A percentile compares a stretch with the other conserved stretches of the same genome.
phyloP scores from a whole-genome alignment of 2,329 filamentous ascomycete species.

The Pseudovirgaria hyperparasitica region DNA sequence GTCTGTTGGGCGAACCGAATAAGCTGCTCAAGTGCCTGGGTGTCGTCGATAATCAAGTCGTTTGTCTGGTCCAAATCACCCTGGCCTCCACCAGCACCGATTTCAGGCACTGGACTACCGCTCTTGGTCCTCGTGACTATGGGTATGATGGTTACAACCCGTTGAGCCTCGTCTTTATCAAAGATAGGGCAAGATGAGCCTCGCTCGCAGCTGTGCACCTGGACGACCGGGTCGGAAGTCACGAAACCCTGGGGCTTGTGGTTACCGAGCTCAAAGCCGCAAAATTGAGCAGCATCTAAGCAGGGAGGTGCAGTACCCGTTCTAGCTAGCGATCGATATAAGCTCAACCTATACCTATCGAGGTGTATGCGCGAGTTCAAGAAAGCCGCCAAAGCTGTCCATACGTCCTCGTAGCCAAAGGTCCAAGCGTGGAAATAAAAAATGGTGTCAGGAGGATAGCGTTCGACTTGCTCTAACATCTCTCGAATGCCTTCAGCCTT shows the following conservation, averaged over 20 bases:
- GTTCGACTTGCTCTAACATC: slow-evolving; percentile 52
- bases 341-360: slow-evolving; percentile 61
- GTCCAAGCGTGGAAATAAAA: slow-evolving; percentile 89
- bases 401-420: slow-evolving; percentile 86
- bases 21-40: slow-evolving; percentile 37
- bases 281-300: slow-evolving; percentile 52
- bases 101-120: slow-evolving; percentile 55
- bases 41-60: slow-evolving; percentile 48
- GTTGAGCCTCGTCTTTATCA: slow-evolving; percentile 27
- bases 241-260: slow-evolving; percentile 56
- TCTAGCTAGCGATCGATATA: slow-evolving; percentile 51
- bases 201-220: slow-evolving; percentile 78
- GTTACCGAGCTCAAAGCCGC: slow-evolving; percentile 67
- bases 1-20: too few species aligned
- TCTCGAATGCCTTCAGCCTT: slow-evolving; percentile 68
- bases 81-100: slow-evolving; percentile 67
- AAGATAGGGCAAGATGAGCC: slow-evolving; percentile 48
- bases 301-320: slow-evolving; percentile 26
- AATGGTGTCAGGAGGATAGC: slow-evolving; percentile 59
- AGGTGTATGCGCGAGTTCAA: slow-evolving; percentile 66
- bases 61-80: slow-evolving; percentile 58
- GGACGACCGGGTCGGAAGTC: slow-evolving; percentile 47
- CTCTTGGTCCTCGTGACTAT: slow-evolving; percentile 53
- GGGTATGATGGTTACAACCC: slow-evolving; percentile 64
- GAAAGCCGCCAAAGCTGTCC: slow-evolving; percentile 64